phyloP scores from a whole-genome alignment of 345 rosid species.

The Excoecaria cochinchinensis region DNA sequence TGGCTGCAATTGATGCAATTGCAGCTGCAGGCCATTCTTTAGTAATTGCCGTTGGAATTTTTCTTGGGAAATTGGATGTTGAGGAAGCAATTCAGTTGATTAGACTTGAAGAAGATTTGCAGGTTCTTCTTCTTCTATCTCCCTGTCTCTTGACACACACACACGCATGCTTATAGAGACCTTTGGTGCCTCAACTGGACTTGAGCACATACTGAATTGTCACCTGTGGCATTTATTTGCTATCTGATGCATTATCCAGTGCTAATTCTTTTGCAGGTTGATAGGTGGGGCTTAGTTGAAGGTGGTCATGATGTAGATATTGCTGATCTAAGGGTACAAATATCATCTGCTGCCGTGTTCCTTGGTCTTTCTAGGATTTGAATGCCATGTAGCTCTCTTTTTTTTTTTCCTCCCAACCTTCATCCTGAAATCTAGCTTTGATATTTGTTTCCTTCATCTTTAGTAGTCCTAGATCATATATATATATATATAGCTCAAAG shows the following conservation, averaged over 20 bases:
- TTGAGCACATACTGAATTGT: neutral
- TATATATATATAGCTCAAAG: neutral
- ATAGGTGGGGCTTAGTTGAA: slow-evolving; percentile 94
- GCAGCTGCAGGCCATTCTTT: slow-evolving; percentile 85
- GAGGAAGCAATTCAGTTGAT: slow-evolving; percentile 84
- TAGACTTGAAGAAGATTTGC: slow-evolving; percentile 95
- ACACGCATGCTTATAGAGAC: too few relatives aligned
- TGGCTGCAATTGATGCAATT: slow-evolving; percentile 86
- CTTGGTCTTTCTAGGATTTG: slow-evolving; percentile 64
- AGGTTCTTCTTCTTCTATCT: slow-evolving; percentile 41
- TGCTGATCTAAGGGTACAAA: slow-evolving; percentile 91
- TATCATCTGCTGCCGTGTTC: slow-evolving; percentile 81
- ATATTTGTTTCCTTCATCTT: neutral
- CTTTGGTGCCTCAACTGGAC: neutral
- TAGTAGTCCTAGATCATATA: neutral
- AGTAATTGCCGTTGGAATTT: slow-evolving; percentile 63
- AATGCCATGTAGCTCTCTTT: neutral
- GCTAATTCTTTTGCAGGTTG: slow-evolving; percentile 50
- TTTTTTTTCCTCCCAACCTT: neutral
- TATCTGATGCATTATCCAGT: slow-evolving; percentile 1
- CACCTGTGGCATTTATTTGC: neutral
- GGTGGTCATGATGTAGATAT: slow-evolving; percentile 93
- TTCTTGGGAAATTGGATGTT: slow-evolving; percentile 68
- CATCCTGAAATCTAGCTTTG: neutral
- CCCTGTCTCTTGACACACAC: too few relatives aligned